Conservation (phyloP, 345 rosid genomes). For the Bruguiera parviflora region DNA sequence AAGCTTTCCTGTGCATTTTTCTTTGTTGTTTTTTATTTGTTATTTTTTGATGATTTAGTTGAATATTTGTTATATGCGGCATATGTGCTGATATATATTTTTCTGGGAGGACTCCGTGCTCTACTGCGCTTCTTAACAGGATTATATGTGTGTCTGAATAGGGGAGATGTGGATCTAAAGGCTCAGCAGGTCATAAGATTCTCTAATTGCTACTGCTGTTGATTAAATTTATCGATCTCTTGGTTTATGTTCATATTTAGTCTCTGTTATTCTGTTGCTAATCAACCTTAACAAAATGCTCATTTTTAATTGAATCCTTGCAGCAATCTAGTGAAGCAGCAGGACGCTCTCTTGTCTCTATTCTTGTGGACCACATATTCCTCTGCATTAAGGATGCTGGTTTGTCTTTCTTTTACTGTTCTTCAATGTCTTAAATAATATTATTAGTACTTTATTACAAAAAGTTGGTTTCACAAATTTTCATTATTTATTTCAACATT, state of each 20-base stretch:
- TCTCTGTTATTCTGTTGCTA: conserved; percentile 4
- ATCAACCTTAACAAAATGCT: conserved; percentile 10
- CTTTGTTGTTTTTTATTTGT: background rate
- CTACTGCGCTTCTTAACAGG: conserved; percentile 96
- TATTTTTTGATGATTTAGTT: background rate
- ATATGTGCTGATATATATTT: conserved; percentile 15
- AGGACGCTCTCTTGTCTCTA: conserved; percentile 77
- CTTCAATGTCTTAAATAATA: background rate
- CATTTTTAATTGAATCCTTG: conserved; percentile 27
- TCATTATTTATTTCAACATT: too few species aligned
- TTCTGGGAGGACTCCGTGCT: conserved; percentile 80
- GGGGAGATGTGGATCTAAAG: conserved; percentile 88
- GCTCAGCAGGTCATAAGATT: conserved; percentile 65
- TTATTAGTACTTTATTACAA: background rate
- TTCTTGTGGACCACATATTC: conserved; percentile 96
- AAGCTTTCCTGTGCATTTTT: background rate
- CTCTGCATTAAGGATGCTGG: conserved; percentile 94
- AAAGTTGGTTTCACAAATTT: too few species aligned
- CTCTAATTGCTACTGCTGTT: background rate
- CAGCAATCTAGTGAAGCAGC: conserved; percentile 90
- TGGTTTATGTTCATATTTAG: conserved; percentile 1
- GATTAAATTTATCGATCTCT: background rate
- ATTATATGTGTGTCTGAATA: conserved; percentile 80
- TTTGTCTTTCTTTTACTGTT: conserved; percentile 27
- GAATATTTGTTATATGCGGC: conserved; percentile 3